Evolutionary conservation across 352 stramenopile genomes (phyloP).

Genomic region (Halophytophthora batemanensis): DNA sequence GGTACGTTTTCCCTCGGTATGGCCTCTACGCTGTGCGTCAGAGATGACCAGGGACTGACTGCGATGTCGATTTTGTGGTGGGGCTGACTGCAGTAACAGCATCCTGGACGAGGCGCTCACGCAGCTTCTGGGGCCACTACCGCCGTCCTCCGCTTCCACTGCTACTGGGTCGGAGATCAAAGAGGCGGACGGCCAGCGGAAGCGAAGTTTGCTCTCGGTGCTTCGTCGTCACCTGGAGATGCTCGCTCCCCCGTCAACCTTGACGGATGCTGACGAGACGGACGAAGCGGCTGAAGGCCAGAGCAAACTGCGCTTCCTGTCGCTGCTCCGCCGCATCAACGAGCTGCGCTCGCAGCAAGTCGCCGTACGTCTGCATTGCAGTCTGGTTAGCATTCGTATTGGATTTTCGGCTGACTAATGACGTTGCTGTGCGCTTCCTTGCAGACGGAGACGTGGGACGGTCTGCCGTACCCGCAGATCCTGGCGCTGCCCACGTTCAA

Average conservation of each 20-base stretch:
- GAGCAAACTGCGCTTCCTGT: constrained; percentile 70
- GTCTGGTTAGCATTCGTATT: neutral
- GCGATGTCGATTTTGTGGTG: too few relatives aligned
- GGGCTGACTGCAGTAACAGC: constrained; percentile 8
- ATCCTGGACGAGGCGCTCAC: constrained; percentile 24
- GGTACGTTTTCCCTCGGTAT: neutral
- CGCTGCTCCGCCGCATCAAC: constrained; percentile 76
- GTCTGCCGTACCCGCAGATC: constrained; percentile 81
- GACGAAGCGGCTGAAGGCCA: constrained; percentile 34
- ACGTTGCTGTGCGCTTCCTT: neutral
- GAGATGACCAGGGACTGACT: too few relatives aligned
- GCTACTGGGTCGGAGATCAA: constrained; percentile 4
- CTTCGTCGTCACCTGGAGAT: constrained; percentile 30
- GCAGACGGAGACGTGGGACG: constrained; percentile 66
- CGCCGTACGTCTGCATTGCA: constrained; percentile 30
- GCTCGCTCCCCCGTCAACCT: constrained; percentile 17
- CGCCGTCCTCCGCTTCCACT: constrained; percentile 7
- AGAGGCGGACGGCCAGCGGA: constrained; percentile 15
- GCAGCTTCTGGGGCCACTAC: constrained; percentile 22
- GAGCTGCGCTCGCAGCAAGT: constrained; percentile 81
- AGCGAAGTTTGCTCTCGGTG: constrained; percentile 32
- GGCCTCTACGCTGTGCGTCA: too few relatives aligned
- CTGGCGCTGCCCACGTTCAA: constrained; percentile 76
- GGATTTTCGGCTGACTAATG: neutral
- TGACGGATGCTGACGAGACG: constrained; percentile 6